These are phyloP conservation scores for Carpinus fangiana DNA, from an alignment of 306 rosid species.

Conservation along the genomic window DNA sequence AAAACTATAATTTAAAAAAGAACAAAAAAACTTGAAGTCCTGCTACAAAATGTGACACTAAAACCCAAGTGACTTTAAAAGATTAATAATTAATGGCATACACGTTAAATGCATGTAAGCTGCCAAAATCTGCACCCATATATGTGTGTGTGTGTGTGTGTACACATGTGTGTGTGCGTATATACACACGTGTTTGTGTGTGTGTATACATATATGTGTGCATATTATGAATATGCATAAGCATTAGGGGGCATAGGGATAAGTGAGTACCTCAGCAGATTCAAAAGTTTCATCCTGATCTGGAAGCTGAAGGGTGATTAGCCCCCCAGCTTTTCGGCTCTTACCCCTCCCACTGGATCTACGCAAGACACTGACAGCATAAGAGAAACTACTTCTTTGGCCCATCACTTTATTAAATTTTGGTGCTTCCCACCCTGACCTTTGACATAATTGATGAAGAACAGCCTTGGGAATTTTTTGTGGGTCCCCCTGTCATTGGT, in stretches of 20 bases:
- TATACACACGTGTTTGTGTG: too few relatives aligned
- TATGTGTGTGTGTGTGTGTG: too few relatives aligned
- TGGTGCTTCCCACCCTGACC: slow-evolving; percentile 98
- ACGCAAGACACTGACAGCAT: slow-evolving; percentile 74
- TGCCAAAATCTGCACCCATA: not conserved
- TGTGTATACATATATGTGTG: too few relatives aligned
- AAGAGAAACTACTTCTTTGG: slow-evolving; percentile 61
- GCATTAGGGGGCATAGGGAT: slow-evolving; percentile 17
- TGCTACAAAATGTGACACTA: not conserved
- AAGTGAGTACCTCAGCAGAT: slow-evolving; percentile 70
- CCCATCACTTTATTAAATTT: slow-evolving; percentile 69
- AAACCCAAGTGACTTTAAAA: not conserved
- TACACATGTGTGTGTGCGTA: too few relatives aligned
- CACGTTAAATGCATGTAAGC: not conserved
- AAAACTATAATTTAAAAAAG: not conserved
- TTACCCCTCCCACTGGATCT: slow-evolving; percentile 94
- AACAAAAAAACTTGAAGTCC: not conserved
- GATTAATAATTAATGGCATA: not conserved
- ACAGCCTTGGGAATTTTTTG: slow-evolving; percentile 88
- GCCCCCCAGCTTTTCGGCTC: slow-evolving; percentile 90
- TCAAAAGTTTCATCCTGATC: slow-evolving; percentile 60
- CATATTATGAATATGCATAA: not conserved
- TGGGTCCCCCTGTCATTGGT: slow-evolving; percentile 69
- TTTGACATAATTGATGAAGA: slow-evolving; percentile 94
- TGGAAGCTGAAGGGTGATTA: slow-evolving; percentile 85